phyloP scores from a whole-genome alignment of 345 rosid species.

The Syzygium grande region DNA sequence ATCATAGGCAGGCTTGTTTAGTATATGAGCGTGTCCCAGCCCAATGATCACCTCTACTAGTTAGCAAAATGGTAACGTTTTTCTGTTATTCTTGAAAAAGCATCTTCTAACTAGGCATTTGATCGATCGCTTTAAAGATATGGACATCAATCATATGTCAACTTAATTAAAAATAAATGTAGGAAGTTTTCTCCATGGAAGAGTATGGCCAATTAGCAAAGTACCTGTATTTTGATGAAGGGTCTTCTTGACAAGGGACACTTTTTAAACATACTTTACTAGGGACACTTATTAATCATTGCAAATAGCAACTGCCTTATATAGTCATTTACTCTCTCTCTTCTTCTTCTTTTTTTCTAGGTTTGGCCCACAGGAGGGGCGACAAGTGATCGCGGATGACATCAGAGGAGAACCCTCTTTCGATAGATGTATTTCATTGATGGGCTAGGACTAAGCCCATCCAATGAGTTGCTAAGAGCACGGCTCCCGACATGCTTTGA shows the following conservation, averaged over 20 bases:
- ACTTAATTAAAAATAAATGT: neutral
- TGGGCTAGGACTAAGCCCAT: no score
- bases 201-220: neutral
- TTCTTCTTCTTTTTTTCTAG: no score
- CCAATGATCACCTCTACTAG: neutral
- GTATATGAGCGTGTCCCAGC: neutral
- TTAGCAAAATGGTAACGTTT: neutral
- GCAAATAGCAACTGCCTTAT: neutral
- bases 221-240: neutral
- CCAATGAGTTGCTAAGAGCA: no score
- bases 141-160: neutral
- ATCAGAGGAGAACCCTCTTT: fast-evolving
- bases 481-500: fast-evolving
- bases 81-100: neutral
- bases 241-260: no score
- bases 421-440: no score
- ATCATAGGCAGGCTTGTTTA: neutral
- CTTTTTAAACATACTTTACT: neutral
- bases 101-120: neutral
- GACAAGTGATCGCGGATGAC: fast-evolving
- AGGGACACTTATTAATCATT: neutral
- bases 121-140: no score
- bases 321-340: no score
- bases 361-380: fast-evolving
- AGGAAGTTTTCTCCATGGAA: neutral